Evolutionary conservation across 257 asterid genomes (phyloP), one percentile per base, ranked within the genome.

Genomic region (Nicotiana sylvestris): DNA sequence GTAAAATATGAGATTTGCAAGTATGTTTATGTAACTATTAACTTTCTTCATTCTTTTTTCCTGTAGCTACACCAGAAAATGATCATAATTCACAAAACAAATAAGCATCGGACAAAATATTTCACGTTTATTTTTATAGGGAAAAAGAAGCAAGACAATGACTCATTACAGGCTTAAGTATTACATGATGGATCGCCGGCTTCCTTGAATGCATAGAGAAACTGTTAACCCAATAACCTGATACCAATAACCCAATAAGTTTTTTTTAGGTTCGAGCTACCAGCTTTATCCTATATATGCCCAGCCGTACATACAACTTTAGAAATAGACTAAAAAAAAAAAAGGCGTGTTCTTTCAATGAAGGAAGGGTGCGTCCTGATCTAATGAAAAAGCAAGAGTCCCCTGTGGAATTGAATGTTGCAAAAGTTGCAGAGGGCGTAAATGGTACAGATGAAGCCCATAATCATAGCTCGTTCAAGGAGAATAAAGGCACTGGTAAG

Each of bases 171-270:
- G 62, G 62, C 16, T 61, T 49, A 57, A 74, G 81, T 80, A 53
- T 87, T 90, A 92, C 98, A 76, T 82, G 91, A 84, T 84, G 95
- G 92, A 66, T 93, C 94, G 88, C 94, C 97, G 85, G 98, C 97
- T 89, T 94, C 99, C 87, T 86, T 92, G 92, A 96, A 96, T 61
- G 92, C 61, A 70, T 91, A 87, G 77, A 90, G 90, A 84, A 96
- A 96, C 86, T 88, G 94, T 21, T 21, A 21, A 21, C 21, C 21
- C 21, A 21, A 21, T 21, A 21, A 21, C 21, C 21, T 21, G 21
- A 21, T 21, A 21, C 21, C 21, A 21, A 21, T 21, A 21, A 21
- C 21, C 21, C 21, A 21, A 21, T 21, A 21, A 21, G 21, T 21
- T 21, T 21, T 21, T 21, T 21, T 21, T 21, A 21, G 21, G 21